phyloP scores from a whole-genome alignment of 2,329 filamentous ascomycete genomes.

The Trichoderma citrinoviride region DNA sequence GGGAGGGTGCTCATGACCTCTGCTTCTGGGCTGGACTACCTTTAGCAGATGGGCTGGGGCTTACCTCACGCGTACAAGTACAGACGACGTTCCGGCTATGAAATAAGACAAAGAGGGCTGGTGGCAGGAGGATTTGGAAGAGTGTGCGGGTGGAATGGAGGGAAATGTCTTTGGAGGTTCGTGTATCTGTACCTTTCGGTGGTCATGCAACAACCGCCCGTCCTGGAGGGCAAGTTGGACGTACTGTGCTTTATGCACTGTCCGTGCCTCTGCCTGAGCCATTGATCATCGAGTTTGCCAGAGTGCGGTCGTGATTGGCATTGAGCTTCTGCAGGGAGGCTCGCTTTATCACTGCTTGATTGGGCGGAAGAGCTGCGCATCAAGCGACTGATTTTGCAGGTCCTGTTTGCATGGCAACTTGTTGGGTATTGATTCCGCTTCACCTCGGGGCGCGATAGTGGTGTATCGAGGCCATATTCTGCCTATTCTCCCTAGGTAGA shows the following conservation, averaged over 20 bases:
- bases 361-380: background rate
- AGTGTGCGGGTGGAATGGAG: too few species aligned
- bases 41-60: background rate
- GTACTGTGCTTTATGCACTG: conserved; percentile 1
- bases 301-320: background rate
- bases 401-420: background rate
- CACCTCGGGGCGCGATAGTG: background rate
- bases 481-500: background rate
- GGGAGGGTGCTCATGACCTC: conserved; percentile 19
- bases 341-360: background rate
- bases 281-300: background rate
- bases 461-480: background rate
- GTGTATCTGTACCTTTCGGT: background rate
- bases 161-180: background rate
- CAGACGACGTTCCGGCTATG: background rate
- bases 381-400: background rate
- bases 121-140: too few species aligned
- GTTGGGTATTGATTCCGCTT: conserved; percentile 6
- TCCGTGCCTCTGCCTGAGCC: background rate
- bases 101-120: too few species aligned
- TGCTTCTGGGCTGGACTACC: too few species aligned
- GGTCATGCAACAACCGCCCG: too few species aligned
- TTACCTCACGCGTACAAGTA: background rate
- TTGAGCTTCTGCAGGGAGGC: background rate
- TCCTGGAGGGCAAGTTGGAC: background rate